phyloP scores from a whole-genome alignment of 140 eudicot species.

The Erigeron philadelphicus region DNA sequence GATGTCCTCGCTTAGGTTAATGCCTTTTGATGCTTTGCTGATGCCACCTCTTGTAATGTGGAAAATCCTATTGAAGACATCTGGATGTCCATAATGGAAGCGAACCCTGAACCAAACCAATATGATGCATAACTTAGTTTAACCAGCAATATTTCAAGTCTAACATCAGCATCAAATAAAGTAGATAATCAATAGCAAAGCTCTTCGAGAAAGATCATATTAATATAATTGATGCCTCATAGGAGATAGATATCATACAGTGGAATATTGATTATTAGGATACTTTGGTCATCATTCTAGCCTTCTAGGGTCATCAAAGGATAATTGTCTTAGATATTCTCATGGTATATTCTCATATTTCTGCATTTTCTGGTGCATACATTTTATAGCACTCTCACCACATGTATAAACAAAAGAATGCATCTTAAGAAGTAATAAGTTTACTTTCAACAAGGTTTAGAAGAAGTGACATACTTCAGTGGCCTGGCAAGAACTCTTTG shows the following conservation, averaged over 20 bases:
- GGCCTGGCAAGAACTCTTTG: constrained; percentile 99
- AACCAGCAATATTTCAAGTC: constrained; percentile 12
- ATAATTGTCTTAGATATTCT: constrained; percentile 18
- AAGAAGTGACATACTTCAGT: constrained; percentile 60
- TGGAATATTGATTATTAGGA: not conserved
- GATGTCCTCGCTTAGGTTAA: constrained; percentile 92
- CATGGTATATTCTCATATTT: constrained; percentile 11
- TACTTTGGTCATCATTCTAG: constrained; percentile 6
- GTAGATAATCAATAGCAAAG: not conserved
- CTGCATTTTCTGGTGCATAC: constrained; percentile 1
- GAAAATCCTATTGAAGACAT: constrained; percentile 87
- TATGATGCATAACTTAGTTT: constrained; percentile 23
- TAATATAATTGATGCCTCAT: constrained; percentile 19
- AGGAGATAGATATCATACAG: constrained; percentile 15
- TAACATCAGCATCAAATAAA: constrained; percentile 11
- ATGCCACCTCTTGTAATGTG: constrained; percentile 99
- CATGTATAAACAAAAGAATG: constrained; percentile 10
- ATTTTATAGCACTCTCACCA: constrained; percentile 1
- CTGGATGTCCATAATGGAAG: constrained; percentile 99
- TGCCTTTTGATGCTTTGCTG: constrained; percentile 94
- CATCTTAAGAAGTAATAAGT: constrained; percentile 14
- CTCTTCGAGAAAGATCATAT: constrained; percentile 16
- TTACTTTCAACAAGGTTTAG: constrained; percentile 16
- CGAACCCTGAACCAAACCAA: constrained; percentile 65
- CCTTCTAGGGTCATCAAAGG: constrained; percentile 5